These are phyloP conservation scores for Thelonectria rubi DNA, from an alignment of 2,329 filamentous ascomycete genomes.

Conservation along the genomic window DNA sequence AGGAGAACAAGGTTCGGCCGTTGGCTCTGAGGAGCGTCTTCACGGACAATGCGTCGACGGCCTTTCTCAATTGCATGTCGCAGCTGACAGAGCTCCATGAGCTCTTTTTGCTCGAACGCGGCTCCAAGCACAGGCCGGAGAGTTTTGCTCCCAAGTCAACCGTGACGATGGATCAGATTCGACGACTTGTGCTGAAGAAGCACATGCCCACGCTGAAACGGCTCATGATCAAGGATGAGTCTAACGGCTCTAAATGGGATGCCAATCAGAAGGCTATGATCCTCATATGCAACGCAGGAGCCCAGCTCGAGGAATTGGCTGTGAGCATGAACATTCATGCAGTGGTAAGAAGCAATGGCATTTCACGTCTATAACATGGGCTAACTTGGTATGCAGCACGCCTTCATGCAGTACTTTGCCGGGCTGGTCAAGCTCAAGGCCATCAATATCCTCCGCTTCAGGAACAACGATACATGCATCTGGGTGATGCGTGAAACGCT, in stretches of 20 bases:
- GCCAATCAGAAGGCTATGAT: slow-evolving; percentile 62
- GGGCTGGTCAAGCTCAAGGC: slow-evolving; percentile 60
- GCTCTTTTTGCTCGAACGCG: slow-evolving; percentile 67
- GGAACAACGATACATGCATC: slow-evolving; percentile 64
- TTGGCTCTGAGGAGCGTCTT: slow-evolving; percentile 66
- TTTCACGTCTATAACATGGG: background rate
- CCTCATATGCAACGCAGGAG: slow-evolving; percentile 62
- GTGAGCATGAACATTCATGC: slow-evolving; percentile 62
- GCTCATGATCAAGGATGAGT: slow-evolving; percentile 69
- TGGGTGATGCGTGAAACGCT: slow-evolving; percentile 66
- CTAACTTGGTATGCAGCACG: slow-evolving; percentile 55
- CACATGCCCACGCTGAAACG: slow-evolving; percentile 64
- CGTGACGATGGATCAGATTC: slow-evolving; percentile 66
- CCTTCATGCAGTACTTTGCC: slow-evolving; percentile 63
- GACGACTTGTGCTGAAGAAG: slow-evolving; percentile 64
- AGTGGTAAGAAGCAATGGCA: slow-evolving; percentile 56
- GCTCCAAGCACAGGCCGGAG: slow-evolving; percentile 60
- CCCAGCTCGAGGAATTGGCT: slow-evolving; percentile 63
- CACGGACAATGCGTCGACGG: slow-evolving; percentile 68
- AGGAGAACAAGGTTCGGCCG: slow-evolving; percentile 61
- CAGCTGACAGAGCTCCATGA: slow-evolving; percentile 64
- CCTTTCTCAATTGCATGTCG: slow-evolving; percentile 63
- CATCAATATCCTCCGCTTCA: slow-evolving; percentile 63
- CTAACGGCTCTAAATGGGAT: slow-evolving; percentile 62
- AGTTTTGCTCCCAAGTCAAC: slow-evolving; percentile 61